Percentiles rank a stretch among this genome's conserved stretches.
Conservation (phyloP, 305 asterid species). For the Fraxinus dipetala region DNA sequence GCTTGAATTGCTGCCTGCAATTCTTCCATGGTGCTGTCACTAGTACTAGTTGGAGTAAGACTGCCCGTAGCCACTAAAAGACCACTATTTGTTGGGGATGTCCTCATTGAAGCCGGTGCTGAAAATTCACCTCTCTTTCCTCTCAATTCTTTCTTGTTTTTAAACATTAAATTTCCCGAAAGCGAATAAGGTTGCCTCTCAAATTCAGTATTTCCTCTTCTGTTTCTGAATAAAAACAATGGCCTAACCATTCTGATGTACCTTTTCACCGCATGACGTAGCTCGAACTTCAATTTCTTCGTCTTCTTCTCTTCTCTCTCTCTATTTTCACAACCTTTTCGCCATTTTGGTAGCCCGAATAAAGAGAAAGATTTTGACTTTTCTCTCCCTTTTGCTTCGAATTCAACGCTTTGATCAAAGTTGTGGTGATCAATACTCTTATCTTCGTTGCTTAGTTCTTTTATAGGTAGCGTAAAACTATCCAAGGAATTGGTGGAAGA, state of each 20-base stretch:
- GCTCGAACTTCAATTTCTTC: constrained; percentile 46
- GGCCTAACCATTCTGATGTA: constrained; percentile 66
- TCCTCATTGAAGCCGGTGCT: constrained; percentile 77
- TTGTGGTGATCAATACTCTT: background rate
- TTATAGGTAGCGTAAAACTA: constrained; percentile 59
- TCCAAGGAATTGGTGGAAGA: constrained; percentile 69
- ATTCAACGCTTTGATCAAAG: background rate
- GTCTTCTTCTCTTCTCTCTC: constrained; percentile 31
- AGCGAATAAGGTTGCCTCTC: constrained; percentile 41
- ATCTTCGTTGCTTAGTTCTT: constrained; percentile 25
- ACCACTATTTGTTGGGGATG: constrained; percentile 85
- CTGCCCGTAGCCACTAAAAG: constrained; percentile 45
- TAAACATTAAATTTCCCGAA: constrained; percentile 62
- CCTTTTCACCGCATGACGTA: constrained; percentile 47
- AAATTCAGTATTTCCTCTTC: constrained; percentile 25
- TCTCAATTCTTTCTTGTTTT: constrained; percentile 33
- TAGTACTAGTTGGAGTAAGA: constrained; percentile 14
- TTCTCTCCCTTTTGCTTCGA: constrained; percentile 19
- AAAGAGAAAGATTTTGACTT: constrained; percentile 66
- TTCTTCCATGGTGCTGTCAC: constrained; percentile 70
- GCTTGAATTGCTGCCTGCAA: constrained; percentile 73
- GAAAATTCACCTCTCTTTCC: constrained; percentile 35
- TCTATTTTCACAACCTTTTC: constrained; percentile 26
- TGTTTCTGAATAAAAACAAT: constrained; percentile 37
- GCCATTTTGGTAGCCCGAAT: constrained; percentile 40